phyloP scores from a whole-genome alignment of 169 alveolate species.

The Eimeria nieschulzi region DNA sequence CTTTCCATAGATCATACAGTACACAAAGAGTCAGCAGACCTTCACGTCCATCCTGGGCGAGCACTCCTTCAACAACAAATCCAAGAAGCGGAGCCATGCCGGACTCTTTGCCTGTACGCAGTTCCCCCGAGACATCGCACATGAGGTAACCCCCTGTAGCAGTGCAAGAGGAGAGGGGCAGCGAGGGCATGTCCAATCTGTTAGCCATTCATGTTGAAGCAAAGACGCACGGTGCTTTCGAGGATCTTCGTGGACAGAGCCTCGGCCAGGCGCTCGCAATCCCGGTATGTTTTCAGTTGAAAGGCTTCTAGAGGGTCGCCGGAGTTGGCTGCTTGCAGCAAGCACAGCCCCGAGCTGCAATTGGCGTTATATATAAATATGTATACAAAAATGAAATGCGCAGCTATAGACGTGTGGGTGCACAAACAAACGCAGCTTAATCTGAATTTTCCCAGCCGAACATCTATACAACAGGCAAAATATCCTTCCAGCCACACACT shows the following conservation, averaged over 20 bases:
- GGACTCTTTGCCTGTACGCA: slow-evolving; percentile 63
- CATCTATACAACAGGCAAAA: too few species aligned
- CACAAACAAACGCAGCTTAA: too few species aligned
- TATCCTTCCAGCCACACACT: too few species aligned
- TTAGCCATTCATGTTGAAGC: neutral
- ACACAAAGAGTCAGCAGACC: neutral
- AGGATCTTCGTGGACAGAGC: slow-evolving; percentile 75
- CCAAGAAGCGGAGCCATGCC: slow-evolving; percentile 60
- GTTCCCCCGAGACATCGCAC: neutral
- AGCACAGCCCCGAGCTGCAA: neutral
- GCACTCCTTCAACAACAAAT: slow-evolving; percentile 49
- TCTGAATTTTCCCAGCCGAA: too few species aligned
- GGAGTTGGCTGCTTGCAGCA: neutral
- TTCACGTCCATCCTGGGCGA: slow-evolving; percentile 53
- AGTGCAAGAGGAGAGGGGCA: neutral
- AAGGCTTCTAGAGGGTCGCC: slow-evolving; percentile 46
- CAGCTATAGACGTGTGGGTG: too few species aligned
- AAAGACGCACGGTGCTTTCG: slow-evolving; percentile 42
- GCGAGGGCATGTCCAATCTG: neutral
- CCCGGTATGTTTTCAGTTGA: slow-evolving; percentile 11
- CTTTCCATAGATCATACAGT: too few species aligned
- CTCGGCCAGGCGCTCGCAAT: slow-evolving; percentile 41
- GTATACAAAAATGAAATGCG: too few species aligned
- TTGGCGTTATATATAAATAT: too few species aligned
- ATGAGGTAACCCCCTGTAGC: neutral